Evolutionary conservation across 495 filamentous ascomycete species (phyloP), one percentile per base, ranked within the genome.

Genomic region (Aspergillus homomorphus): DNA sequence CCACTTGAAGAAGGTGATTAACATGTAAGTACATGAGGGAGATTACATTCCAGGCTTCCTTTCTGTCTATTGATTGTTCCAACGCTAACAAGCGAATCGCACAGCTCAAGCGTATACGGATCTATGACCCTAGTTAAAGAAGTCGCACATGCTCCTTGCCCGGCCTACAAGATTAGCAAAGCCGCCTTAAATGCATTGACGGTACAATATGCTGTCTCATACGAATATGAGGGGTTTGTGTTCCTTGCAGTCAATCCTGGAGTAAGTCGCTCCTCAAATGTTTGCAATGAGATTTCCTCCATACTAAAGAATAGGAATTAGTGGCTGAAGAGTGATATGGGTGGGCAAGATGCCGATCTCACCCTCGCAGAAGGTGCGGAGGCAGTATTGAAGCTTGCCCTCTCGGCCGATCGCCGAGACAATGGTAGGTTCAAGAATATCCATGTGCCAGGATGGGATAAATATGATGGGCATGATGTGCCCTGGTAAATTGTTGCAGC

Each of bases 81-180:
- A 18, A 7, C 6, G n/a, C 19, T 38, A n/a, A n/a, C n/a, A n/a
- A n/a, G n/a, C 30, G 26, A 2, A 20, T 19, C 6, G 10, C 19
- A 41, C 24, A 66, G 66, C 28, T 66, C 73, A 18, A 71, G 67
- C 21, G 69, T 60, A 1, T 55, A 73, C 16, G 77, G 71, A 14
- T 77, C 77, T 1, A 70, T 73, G 33, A 51, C 63, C 1, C 23
- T 20, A 9, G 65, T 70, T 7, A 20, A n/a, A 1, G 30, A 51
- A 3, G 65, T 63, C n/a, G 24, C 45, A 15, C 58, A 50, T 21
- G 56, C 65, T 15, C 68, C 73, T n/a, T 65, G 52, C 18, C 75
- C 76, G 38, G 75, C 72, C 1, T 81, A 82, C 65, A 78, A 76
- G 45, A 71, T 80, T 61, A 70, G 69, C 51, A 82, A 80, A 61